Conservation (phyloP, 2,329 filamentous ascomycete genomes). For the Chrysosporium keratinophilum region DNA sequence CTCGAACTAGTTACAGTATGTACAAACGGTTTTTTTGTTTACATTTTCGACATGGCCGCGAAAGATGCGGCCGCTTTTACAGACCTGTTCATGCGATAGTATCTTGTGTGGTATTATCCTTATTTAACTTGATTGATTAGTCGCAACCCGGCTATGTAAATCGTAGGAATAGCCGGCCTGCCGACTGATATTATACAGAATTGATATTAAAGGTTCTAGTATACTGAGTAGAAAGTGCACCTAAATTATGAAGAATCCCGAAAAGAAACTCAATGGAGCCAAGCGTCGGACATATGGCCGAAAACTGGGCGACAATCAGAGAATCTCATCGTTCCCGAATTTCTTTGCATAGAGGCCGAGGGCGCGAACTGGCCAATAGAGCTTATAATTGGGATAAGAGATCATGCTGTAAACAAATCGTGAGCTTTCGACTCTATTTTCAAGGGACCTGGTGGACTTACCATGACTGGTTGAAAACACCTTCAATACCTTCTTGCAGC, state of each 20-base stretch:
- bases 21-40: background rate
- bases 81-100: no score
- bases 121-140: no score
- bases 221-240: no score
- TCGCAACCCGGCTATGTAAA: no score
- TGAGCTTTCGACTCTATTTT: slow-evolving; percentile 18
- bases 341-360: slow-evolving; percentile 74
- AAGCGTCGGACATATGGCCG: no score
- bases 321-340: slow-evolving; percentile 55
- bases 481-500: slow-evolving; percentile 90
- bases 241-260: no score
- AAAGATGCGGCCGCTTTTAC: no score
- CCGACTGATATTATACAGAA: background rate
- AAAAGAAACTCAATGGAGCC: no score
- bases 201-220: background rate
- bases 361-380: slow-evolving; percentile 87
- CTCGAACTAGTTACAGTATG: no score
- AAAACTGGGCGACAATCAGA: slow-evolving; percentile 2
- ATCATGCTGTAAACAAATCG: slow-evolving; percentile 59
- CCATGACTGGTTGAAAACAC: slow-evolving; percentile 97
- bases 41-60: background rate
- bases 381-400: slow-evolving; percentile 98
- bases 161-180: no score
- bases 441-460: slow-evolving; percentile 35
- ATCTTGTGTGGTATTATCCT: no score